Evolutionary conservation across 306 rosid species (phyloP), one percentile per base, ranked within the genome.

Genomic region (Nissolia schottii): DNA sequence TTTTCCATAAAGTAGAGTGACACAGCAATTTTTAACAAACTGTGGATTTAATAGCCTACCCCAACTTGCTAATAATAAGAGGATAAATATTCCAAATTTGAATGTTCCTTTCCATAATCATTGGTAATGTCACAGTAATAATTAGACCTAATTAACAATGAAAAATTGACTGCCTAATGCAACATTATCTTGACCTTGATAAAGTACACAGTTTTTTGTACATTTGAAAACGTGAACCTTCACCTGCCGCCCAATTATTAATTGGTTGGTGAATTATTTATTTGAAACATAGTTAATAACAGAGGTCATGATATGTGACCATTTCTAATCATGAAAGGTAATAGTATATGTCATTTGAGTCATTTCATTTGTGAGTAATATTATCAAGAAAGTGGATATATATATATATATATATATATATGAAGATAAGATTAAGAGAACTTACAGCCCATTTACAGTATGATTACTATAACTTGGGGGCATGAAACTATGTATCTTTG

Each of bases 21-120:
- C 6, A 3, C 18, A n/a, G 16, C 6, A 41, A 41, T 48, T 8
- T 16, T 48, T 16, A 16, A 18, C 18, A 59, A n/a, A 37, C 70
- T 23, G 3, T 41, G 24, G 55, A 41, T 24, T 34, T 14, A 23
- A 7, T 40, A 24, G 60, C 41, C 8, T 8, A 24, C 41, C 66
- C 41, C 76, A 70, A 70, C 76, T 55, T 70, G 41, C 67, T 2
- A 22, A 18, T 16, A 16, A 24, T 1, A 9, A 24, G 62, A 34
- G 24, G 49, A 67, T n/a, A n/a, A n/a, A n/a, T n/a, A n/a, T 35
- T 65, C 77, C 69, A 45, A 71, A 55, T 51, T 78, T 22, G n/a
- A 46, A 41, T 29, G 7, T 24, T 31, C 38, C 46, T 35, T 14
- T 65, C 19, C 55, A 24, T 4, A 59, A 67, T 60, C 60, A 38